Evolutionary conservation across 345 rosid species (phyloP).

Genomic region (Ceriops tagal): DNA sequence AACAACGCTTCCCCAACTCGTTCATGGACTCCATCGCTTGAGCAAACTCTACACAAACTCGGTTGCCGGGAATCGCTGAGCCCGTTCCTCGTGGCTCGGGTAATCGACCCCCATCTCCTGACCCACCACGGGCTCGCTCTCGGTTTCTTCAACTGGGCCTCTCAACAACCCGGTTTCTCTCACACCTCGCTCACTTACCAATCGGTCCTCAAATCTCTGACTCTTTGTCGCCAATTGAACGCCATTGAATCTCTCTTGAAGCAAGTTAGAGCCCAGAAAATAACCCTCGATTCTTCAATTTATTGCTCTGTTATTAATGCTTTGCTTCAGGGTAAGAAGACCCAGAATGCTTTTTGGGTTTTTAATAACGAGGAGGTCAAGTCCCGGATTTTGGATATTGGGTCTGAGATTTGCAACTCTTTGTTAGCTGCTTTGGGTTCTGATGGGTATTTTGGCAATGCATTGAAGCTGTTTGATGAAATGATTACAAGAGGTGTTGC

Average conservation of each 20-base stretch:
- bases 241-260: constrained; percentile 54
- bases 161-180: constrained; percentile 73
- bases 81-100: constrained; percentile 66
- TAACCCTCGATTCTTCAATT: constrained; percentile 53
- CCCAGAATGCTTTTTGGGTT: constrained; percentile 57
- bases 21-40: constrained; percentile 61
- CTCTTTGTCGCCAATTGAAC: constrained; percentile 55
- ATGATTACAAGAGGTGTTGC: constrained; percentile 44
- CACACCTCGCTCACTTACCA: constrained; percentile 64
- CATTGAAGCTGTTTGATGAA: constrained; percentile 57
- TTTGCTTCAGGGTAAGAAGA: constrained; percentile 41
- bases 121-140: constrained; percentile 72
- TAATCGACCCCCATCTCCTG: constrained; percentile 70
- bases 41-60: constrained; percentile 58
- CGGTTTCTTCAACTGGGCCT: constrained; percentile 91
- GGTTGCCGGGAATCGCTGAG: constrained; percentile 44
- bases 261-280: constrained; percentile 45
- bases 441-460: constrained; percentile 46
- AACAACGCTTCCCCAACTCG: constrained; percentile 36
- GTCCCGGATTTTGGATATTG: constrained; percentile 30
- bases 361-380: constrained; percentile 37
- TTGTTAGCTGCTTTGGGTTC: constrained; percentile 61
- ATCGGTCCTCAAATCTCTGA: constrained; percentile 71
- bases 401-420: constrained; percentile 57
- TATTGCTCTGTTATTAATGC: constrained; percentile 43